Base-by-base conservation (phyloP, 2,329 filamentous ascomycete species). In the Zymoseptoria brevis region DNA sequence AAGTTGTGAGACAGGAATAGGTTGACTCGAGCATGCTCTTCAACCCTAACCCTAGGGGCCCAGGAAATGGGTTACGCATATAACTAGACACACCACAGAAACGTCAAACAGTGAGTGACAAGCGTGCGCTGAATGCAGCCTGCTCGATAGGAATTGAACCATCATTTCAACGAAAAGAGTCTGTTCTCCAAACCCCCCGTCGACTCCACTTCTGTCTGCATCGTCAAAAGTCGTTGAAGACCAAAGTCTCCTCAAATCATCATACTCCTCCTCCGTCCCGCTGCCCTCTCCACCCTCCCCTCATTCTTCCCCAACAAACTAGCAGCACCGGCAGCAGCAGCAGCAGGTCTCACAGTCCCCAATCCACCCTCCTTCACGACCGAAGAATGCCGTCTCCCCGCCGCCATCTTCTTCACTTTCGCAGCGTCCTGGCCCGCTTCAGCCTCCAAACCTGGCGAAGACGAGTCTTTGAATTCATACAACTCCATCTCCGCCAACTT, bases 231-330 rank as follows among this genome's bases (percentile, higher is more conserved):
- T 45, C 11, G 1, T n/a, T 4, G 16, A 45, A n/a, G 2, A 4
- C 35, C 13, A 16, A 45, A 13, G 2, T 16, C 35, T 45, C n/a
- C 1, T 64, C 64, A 72, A 26, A 72, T 54, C 68, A 72, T 69
- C 71, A 72, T 72, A 61, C 71, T 73, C 60, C 68, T 62, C 60
- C 71, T 58, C 57, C 71, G 60, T 56, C 72, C 77, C 16, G 72
- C 73, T 30, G 64, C 70, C 50, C 61, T 59, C 13, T 73, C 73
- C 9, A 55, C 72, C 3, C 64, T 73, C 21, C 53, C 57, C 19
- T 50, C 58, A 21, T 48, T 59, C 54, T 45, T 1, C 30, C n/a
- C n/a, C 29, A n/a, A 8, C 26, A 21, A 24, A 29, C 56, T 55
- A 2, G 41, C 4, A 22, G 35, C n/a, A n/a, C n/a, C 8, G 1